phyloP scores from a whole-genome alignment of 495 filamentous ascomycete species.

The Baudoinia panamericana region DNA sequence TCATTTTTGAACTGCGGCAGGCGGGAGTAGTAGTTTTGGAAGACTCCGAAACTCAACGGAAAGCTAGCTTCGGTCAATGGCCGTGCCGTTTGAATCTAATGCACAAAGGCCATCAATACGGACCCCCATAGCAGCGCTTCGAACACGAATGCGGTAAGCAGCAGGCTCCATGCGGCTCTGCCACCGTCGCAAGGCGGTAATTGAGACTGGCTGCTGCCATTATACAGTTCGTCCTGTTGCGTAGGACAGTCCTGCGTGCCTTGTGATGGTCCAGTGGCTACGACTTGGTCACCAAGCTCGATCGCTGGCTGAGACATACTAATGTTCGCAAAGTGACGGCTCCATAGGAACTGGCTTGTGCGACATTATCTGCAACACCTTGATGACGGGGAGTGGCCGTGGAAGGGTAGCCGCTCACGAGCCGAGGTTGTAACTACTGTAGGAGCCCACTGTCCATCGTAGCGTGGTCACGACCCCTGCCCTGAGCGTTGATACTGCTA shows the following conservation, averaged over 20 bases:
- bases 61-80: constrained; percentile 21
- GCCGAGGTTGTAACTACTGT: too few species aligned
- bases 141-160: constrained; percentile 14
- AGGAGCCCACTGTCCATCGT: too few species aligned
- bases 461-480: too few species aligned
- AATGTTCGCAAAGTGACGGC: too few species aligned
- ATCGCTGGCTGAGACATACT: too few species aligned
- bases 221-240: background rate
- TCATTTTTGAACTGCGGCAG: constrained; percentile 24
- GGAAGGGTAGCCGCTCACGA: too few species aligned
- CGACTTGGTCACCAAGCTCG: too few species aligned
- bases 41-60: constrained; percentile 29
- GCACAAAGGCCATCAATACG: background rate
- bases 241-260: background rate
- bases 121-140: constrained; percentile 14
- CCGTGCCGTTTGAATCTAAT: background rate
- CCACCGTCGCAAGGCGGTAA: constrained; percentile 7
- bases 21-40: constrained; percentile 29
- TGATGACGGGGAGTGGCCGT: too few species aligned
- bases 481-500: too few species aligned
- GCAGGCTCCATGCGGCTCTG: constrained; percentile 8
- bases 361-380: too few species aligned
- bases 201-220: background rate
- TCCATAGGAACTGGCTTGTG: too few species aligned
- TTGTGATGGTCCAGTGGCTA: background rate